Percentiles rank a stretch among this genome's conserved stretches.
Evolutionary conservation across 2,329 filamentous ascomycete genomes (phyloP).

Genomic region (Aspergillus hortae): DNA sequence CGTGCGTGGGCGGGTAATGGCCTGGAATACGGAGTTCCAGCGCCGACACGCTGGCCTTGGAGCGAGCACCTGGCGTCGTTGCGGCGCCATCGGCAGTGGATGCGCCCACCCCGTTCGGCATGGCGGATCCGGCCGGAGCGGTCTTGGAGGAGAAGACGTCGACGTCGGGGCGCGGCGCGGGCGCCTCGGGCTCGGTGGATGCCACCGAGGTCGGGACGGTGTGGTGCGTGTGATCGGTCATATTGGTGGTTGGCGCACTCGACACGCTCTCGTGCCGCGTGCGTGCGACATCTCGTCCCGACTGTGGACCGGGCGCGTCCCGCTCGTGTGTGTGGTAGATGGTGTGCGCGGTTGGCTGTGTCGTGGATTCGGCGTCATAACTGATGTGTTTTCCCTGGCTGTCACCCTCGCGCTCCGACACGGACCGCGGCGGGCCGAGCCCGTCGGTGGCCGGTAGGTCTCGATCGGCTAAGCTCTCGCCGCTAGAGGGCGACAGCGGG

Average conservation of each 20-base stretch:
- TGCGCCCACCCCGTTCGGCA: not conserved
- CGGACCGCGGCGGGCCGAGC: constrained; percentile 29
- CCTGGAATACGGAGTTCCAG: constrained; percentile 36
- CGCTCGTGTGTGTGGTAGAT: constrained; percentile 1
- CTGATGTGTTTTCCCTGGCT: not conserved
- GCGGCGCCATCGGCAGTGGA: not conserved
- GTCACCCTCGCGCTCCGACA: constrained; percentile 14
- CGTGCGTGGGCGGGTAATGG: constrained; percentile 30
- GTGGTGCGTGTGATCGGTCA: constrained; percentile 30
- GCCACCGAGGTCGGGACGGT: constrained; percentile 32
- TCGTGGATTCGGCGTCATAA: not conserved
- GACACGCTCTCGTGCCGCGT: constrained; percentile 31
- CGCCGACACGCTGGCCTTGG: constrained; percentile 28
- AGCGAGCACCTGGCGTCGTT: constrained; percentile 14
- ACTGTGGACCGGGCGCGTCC: constrained; percentile 10
- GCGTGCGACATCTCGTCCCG: constrained; percentile 11
- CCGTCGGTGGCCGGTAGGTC: constrained; percentile 59
- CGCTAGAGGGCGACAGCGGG: constrained; percentile 75
- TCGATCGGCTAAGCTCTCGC: constrained; percentile 68
- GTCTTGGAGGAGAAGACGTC: constrained; percentile 1
- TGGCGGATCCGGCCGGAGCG: not conserved
- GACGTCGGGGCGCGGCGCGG: not conserved
- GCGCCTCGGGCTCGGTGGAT: not conserved
- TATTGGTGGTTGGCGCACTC: constrained; percentile 31
- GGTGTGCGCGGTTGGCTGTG: not conserved